These are phyloP conservation scores for Metrosideros polymorpha DNA, from an alignment of 441 rosid genomes.

Conservation along the genomic window DNA sequence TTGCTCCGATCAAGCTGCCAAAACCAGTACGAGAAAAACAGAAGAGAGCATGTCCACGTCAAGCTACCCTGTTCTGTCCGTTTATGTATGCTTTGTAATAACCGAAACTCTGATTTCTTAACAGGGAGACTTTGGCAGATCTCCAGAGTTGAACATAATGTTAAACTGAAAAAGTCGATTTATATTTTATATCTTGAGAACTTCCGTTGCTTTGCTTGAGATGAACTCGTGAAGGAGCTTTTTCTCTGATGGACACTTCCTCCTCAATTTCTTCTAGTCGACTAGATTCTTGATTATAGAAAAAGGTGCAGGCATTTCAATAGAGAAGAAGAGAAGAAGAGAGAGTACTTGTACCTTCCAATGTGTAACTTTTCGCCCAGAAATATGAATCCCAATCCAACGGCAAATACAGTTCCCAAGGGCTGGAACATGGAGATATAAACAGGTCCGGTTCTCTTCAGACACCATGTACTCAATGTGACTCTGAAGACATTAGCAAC, in stretches of 20 bases:
- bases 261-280: neutral
- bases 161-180: too few species aligned
- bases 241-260: neutral
- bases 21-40: neutral
- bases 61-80: neutral
- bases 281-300: neutral
- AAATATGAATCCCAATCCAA: neutral
- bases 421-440: neutral
- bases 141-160: neutral
- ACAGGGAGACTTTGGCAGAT: neutral
- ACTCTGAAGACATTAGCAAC: neutral
- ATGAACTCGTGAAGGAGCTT: neutral
- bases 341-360: neutral
- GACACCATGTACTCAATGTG: neutral
- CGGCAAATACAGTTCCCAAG: neutral
- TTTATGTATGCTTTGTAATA: neutral
- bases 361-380: neutral
- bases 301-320: neutral
- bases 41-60: neutral
- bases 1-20: neutral
- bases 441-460: neutral
- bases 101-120: neutral
- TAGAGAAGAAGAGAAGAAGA: neutral
- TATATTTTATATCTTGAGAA: too few species aligned
- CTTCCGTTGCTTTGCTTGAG: too few species aligned